phyloP scores from a whole-genome alignment of 768 basidiomycete genomes.

The Leucocoprinus sp. region DNA sequence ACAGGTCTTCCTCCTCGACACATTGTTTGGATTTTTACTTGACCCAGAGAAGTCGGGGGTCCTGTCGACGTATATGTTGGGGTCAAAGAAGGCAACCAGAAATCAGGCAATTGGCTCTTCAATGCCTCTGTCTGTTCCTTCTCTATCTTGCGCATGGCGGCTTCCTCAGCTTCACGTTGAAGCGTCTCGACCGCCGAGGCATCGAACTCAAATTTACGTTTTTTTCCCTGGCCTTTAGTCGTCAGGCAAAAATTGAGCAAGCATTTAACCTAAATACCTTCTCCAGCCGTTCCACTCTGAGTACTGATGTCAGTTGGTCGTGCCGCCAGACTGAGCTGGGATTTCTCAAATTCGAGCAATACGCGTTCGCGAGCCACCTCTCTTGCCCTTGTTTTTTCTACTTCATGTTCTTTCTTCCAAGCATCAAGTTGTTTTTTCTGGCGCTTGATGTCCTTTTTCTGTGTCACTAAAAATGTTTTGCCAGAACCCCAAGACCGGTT shows the following conservation, averaged over 20 bases:
- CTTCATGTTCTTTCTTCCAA: constrained; percentile 72
- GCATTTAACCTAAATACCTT: constrained; percentile 18
- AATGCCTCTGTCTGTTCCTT: constrained; percentile 79
- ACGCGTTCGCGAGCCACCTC: constrained; percentile 84
- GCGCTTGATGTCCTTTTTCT: constrained; percentile 90
- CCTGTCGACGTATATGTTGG: constrained; percentile 66
- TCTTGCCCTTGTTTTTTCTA: constrained; percentile 60
- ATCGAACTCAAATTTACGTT: constrained; percentile 86
- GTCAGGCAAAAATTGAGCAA: background rate
- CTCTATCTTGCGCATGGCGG: constrained; percentile 75
- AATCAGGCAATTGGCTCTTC: constrained; percentile 87
- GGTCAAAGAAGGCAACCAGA: constrained; percentile 93
- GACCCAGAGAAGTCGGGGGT: constrained; percentile 57
- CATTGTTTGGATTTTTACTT: constrained; percentile 81
- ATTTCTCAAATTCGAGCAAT: constrained; percentile 80
- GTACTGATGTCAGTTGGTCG: constrained; percentile 28
- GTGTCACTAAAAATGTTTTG: constrained; percentile 45
- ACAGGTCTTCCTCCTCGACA: constrained; percentile 76
- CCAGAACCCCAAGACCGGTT: constrained; percentile 1
- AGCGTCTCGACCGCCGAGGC: constrained; percentile 60
- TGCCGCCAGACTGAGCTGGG: constrained; percentile 65
- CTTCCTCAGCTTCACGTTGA: constrained; percentile 79
- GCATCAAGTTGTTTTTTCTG: constrained; percentile 75
- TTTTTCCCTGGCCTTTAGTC: constrained; percentile 48
- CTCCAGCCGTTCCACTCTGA: constrained; percentile 30